These are phyloP conservation scores for Cryphonectria parasitica DNA, from an alignment of 2,329 filamentous ascomycete species.

Conservation along the genomic window DNA sequence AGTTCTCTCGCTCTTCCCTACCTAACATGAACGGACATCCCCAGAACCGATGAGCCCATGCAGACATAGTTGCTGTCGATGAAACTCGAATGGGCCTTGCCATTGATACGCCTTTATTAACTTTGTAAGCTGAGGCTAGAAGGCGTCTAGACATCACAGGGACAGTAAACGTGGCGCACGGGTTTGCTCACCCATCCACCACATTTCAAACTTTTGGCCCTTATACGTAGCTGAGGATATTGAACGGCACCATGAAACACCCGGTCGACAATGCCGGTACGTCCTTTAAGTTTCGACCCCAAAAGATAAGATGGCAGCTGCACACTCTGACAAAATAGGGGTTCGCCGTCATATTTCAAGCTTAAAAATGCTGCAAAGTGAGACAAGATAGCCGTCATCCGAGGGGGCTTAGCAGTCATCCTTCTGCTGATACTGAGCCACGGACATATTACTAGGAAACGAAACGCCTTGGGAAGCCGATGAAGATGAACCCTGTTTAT, in stretches of 20 bases:
- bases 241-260: not conserved
- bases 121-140: not conserved
- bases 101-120: not conserved
- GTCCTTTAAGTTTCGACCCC: not conserved
- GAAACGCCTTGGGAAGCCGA: not conserved
- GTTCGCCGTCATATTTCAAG: not conserved
- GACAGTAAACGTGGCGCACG: not conserved
- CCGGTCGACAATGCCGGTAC: not conserved
- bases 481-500: not conserved
- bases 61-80: slow-evolving; percentile 18
- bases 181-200: not conserved
- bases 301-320: not conserved
- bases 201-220: not conserved
- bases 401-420: not conserved
- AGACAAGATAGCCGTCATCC: not conserved
- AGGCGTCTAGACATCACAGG: not conserved
- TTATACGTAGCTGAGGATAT: not conserved
- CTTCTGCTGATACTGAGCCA: not conserved
- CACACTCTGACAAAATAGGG: not conserved
- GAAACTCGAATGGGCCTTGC: slow-evolving; percentile 9
- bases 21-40: not conserved
- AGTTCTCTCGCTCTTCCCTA: not conserved
- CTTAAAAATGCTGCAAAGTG: not conserved
- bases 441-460: not conserved
- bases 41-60: not conserved